Percentiles rank a stretch among this genome's conserved stretches.
phyloP scores from a whole-genome alignment of 2,329 filamentous ascomycete genomes.

The Xylariaceae sp. region DNA sequence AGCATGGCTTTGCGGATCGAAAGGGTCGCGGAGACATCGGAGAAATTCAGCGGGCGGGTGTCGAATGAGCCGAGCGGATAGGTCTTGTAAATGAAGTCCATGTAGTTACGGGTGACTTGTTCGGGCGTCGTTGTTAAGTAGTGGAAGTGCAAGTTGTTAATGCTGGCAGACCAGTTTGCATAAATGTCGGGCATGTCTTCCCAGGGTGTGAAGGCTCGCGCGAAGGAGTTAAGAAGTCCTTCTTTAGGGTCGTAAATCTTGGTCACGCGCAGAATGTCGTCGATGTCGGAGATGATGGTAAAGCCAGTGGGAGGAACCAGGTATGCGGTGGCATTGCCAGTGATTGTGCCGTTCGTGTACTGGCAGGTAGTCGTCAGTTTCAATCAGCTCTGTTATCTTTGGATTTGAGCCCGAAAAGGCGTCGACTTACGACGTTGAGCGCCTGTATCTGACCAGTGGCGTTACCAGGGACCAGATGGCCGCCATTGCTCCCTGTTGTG shows the following conservation, averaged over 20 bases:
- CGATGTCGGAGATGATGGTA: constrained; percentile 73
- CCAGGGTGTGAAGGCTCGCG: constrained; percentile 66
- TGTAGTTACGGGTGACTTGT: constrained; percentile 72
- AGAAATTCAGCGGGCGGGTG: constrained; percentile 74
- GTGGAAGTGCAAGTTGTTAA: constrained; percentile 71
- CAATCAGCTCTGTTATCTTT: too few relatives aligned
- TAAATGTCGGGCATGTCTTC: constrained; percentile 78
- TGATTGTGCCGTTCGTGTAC: constrained; percentile 60
- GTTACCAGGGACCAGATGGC: constrained; percentile 58
- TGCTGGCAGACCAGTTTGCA: constrained; percentile 65
- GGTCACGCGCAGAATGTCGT: constrained; percentile 75
- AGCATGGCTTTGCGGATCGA: constrained; percentile 67
- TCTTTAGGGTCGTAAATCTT: constrained; percentile 75
- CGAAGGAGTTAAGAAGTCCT: constrained; percentile 73
- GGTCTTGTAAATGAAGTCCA: constrained; percentile 74
- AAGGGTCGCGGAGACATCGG: constrained; percentile 67
- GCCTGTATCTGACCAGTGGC: constrained; percentile 61
- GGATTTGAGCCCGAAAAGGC: too few relatives aligned
- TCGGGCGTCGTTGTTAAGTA: constrained; percentile 79
- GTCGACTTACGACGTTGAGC: constrained; percentile 63
- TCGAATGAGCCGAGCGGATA: constrained; percentile 77
- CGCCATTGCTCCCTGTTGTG: constrained; percentile 45
- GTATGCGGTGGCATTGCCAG: constrained; percentile 72
- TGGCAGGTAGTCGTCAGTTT: too few relatives aligned
- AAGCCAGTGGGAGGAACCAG: constrained; percentile 67